Conservation (phyloP, 177 flowering plant species). For the Vitis hybrid region DNA sequence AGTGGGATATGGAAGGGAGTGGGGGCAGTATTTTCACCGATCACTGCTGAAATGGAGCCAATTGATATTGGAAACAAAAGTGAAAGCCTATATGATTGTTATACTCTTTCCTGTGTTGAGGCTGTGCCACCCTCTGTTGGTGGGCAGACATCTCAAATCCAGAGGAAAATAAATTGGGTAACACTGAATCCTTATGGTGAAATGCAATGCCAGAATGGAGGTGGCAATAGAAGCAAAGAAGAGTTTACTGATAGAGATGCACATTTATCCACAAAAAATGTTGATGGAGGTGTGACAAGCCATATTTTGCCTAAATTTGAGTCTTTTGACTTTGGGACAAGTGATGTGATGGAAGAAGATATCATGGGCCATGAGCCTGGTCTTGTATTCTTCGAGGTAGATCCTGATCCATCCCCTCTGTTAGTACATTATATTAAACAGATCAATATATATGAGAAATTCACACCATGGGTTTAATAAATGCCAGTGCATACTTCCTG, state of each 20-base stretch:
- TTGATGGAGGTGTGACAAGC: slow-evolving; percentile 16
- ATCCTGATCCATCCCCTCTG: slow-evolving; percentile 1
- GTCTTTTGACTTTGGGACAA: slow-evolving; percentile 55
- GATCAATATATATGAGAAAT: no score
- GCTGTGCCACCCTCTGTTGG: slow-evolving; percentile 41
- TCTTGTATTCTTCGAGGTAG: slow-evolving; percentile 92
- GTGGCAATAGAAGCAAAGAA: slow-evolving; percentile 25
- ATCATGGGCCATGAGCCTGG: slow-evolving; percentile 83
- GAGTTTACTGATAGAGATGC: slow-evolving; percentile 15
- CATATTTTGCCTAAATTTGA: slow-evolving; percentile 54
- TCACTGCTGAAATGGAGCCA: slow-evolving; percentile 95
- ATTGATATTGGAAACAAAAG: slow-evolving; percentile 64
- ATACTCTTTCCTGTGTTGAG: slow-evolving; percentile 65
- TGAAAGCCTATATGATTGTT: slow-evolving; percentile 79
- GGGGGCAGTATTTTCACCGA: slow-evolving; percentile 93
- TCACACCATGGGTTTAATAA: no score
- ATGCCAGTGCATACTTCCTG: no score
- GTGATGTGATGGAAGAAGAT: slow-evolving; percentile 96
- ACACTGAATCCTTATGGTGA: slow-evolving; percentile 87
- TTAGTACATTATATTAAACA: background rate
- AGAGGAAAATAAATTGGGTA: slow-evolving; percentile 79
- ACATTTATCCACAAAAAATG: slow-evolving; percentile 11
- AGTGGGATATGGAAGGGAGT: slow-evolving; percentile 99
- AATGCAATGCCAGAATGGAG: slow-evolving; percentile 22
- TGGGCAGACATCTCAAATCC: slow-evolving; percentile 43